These are phyloP conservation scores for Cercospora nicotianae DNA, from an alignment of 2,329 filamentous ascomycete genomes.

Conservation along the genomic window DNA sequence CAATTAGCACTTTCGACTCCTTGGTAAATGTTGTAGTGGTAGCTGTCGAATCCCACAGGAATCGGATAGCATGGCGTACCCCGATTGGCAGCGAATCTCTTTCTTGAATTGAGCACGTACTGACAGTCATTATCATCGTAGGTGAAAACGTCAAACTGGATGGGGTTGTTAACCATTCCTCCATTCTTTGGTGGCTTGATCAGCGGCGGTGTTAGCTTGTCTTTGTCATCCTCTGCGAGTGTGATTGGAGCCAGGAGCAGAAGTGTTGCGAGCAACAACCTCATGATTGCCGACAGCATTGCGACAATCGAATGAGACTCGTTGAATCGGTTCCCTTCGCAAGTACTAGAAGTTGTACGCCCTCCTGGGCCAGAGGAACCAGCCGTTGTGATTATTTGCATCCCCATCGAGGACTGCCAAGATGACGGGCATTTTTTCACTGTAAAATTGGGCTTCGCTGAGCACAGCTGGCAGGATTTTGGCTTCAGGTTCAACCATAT, in stretches of 20 bases:
- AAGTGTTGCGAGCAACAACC: neutral
- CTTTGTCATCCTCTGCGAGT: neutral
- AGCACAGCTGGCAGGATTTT: neutral
- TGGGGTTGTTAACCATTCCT: neutral
- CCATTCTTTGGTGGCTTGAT: neutral
- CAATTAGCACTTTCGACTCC: neutral
- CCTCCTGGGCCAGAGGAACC: neutral
- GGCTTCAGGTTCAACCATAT: neutral
- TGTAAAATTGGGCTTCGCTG: neutral
- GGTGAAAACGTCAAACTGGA: neutral
- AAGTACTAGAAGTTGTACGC: neutral
- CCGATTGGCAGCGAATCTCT: neutral
- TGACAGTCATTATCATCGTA: constrained; percentile 8
- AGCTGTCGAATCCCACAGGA: neutral
- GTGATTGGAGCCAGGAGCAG: neutral
- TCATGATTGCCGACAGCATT: neutral
- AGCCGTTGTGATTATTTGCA: neutral
- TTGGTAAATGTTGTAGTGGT: constrained; percentile 1
- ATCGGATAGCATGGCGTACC: neutral
- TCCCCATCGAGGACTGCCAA: neutral
- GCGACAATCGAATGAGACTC: neutral
- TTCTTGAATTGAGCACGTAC: neutral
- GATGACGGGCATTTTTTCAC: neutral
- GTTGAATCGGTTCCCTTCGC: neutral
- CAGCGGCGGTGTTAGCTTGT: neutral